Base-by-base conservation (phyloP, 202 grass and related monocot species). In the Panicum virgatum region DNA sequence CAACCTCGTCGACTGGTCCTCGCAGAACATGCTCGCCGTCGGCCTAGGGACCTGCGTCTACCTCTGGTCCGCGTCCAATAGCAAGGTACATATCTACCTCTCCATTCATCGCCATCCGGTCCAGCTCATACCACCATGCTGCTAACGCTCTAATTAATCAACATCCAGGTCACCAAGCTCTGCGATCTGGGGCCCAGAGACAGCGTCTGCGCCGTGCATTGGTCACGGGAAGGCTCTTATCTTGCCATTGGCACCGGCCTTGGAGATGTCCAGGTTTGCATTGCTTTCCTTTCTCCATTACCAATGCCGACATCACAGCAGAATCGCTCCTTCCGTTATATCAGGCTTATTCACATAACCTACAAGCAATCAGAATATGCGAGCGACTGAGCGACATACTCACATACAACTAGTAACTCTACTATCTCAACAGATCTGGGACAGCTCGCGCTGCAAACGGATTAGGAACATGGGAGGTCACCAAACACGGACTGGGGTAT, bases 1-100 rank as follows among this genome's bases (percentile, higher is more conserved):
- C 30, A 98, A 96, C 75, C 90, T 98, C 48, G 96, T 98, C 9
- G 96, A 98, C 75, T 98, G 96, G 92, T 98, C 96, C 9, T 92
- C 96, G 20, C 96, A 98, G 86, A 98, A 98, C 85, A 76, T 73
- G 66, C 86, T 98, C 52, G 89, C 96, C 77, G 96, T 98, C 67
- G 96, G 96, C 70, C 81, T 98, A 12, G 96, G 92, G 9, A 98
- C 85, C 26, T 96, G 88, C 73, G 92, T 96, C 32, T 98, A 98
- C 87, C 89, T 98, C 29, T 98, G 96, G 96, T 96, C 92, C 1
- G 92, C 96, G 10, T 77, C 90, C 83, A 98, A 88, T 18, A 90
- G 96, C 22, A 98, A 98, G 92, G 94, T 92, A n/a, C n/a, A n/a
- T n/a, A n/a, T n/a, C n/a, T n/a, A n/a, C n/a, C n/a, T n/a, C n/a